These are phyloP conservation scores for Xerocomellus dryophilus DNA, from an alignment of 768 basidiomycete genomes.

Conservation along the genomic window DNA sequence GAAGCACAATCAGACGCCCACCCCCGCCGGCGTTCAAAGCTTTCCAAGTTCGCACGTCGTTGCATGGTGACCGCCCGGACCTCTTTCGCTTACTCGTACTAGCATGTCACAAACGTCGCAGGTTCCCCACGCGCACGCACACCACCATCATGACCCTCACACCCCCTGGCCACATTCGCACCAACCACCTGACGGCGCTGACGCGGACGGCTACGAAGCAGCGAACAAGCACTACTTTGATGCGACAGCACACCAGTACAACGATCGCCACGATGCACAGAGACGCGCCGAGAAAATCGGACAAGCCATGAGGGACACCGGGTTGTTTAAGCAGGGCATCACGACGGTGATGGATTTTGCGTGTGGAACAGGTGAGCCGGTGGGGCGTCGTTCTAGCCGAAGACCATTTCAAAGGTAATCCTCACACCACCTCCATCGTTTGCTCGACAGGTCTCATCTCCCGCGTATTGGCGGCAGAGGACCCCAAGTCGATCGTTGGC, in stretches of 20 bases:
- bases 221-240: constrained; percentile 30
- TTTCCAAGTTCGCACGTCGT: neutral
- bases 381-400: too few species aligned
- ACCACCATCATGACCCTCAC: neutral
- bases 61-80: neutral
- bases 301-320: constrained; percentile 32
- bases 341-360: constrained; percentile 72
- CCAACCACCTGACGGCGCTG: neutral
- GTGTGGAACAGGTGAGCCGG: constrained; percentile 59
- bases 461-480: constrained; percentile 53
- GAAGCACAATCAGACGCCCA: neutral
- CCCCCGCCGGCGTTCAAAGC: neutral
- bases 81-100: neutral
- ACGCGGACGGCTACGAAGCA: constrained; percentile 14
- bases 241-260: constrained; percentile 22
- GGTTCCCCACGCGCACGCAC: neutral
- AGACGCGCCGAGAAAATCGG: constrained; percentile 24
- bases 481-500: constrained; percentile 63
- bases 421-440: neutral
- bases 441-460: constrained; percentile 56
- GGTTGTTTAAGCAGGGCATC: constrained; percentile 49
- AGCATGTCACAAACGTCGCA: neutral
- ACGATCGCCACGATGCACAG: constrained; percentile 19
- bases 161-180: neutral
- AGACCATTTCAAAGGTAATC: neutral